These are phyloP conservation scores for Lactarius hengduanensis DNA, from an alignment of 768 basidiomycete species.

Conservation along the genomic window DNA sequence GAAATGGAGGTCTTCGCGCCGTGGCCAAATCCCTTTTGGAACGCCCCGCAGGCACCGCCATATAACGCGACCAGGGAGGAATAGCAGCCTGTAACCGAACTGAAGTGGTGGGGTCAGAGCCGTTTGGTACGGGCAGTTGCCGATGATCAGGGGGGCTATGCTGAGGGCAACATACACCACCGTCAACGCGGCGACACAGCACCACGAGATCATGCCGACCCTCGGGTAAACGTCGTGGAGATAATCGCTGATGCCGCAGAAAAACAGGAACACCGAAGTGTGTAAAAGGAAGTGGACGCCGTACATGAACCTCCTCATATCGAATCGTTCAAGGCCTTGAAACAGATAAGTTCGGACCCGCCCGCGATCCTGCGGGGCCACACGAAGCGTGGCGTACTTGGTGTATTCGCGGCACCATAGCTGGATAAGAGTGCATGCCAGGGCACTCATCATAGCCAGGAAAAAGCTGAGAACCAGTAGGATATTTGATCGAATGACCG, in stretches of 20 bases:
- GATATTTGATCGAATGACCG: conserved; percentile 16
- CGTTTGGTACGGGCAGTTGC: conserved; percentile 19
- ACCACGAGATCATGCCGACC: background rate
- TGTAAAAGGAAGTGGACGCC: conserved; percentile 13
- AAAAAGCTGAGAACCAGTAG: conserved; percentile 18
- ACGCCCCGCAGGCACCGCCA: no score
- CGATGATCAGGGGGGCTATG: conserved; percentile 12
- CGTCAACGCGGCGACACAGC: background rate
- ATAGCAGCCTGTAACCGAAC: background rate
- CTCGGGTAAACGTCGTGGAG: background rate
- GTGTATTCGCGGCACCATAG: conserved; percentile 22
- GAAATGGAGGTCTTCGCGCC: background rate
- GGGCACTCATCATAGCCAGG: conserved; percentile 15
- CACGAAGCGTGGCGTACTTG: background rate
- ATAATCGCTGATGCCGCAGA: conserved; percentile 17
- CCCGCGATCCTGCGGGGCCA: conserved; percentile 13
- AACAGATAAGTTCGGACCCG: conserved; percentile 15
- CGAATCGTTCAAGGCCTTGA: conserved; percentile 11
- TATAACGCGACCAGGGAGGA: background rate
- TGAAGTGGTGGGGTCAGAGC: conserved; percentile 17
- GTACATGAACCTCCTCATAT: conserved; percentile 13
- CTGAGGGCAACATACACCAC: conserved; percentile 9
- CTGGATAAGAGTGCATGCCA: conserved; percentile 18
- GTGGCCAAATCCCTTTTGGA: no score
- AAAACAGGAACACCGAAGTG: conserved; percentile 18